Base-by-base conservation (phyloP, 495 filamentous ascomycete genomes). In the Hypoxylon perforatum region DNA sequence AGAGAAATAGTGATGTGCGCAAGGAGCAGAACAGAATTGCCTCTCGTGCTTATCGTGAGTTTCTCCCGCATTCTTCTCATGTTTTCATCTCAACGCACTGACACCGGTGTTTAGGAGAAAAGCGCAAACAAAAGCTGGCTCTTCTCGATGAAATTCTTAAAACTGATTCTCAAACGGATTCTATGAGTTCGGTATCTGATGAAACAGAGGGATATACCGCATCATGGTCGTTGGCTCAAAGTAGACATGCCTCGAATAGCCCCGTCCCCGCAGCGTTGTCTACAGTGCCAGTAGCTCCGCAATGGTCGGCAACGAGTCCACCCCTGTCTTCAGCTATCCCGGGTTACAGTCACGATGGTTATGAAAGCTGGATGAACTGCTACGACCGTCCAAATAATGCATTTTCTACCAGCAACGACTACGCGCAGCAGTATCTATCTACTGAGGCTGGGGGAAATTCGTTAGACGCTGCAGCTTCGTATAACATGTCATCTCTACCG, bases 11-110 rank as follows among this genome's bases (percentile, higher is more conserved):
- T 39, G 69, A 74, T 22, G 61, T 73, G 11, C 66, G 74, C 9
- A 76, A 74, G 48, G 74, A 76, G 46, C 74, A 76, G 48, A 76
- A 76, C 21, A 64, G 74, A 54, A 72, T 74, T 41, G 74, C 74
- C 14, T 76, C 74, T 46, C 71, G 74, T 48, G 70, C 72, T 17
- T 76, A 76, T 68, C 64, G 74, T 76, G 61, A 48, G 74, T 67
- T 57, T 23, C 25, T 15, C 46, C 41, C n/a, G 15, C 52, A 33
- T 14, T 14, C 18, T 15, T 23, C 42, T 54, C n/a, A 33, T 30
- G 21, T 56, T 23, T 18, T 38, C 23, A 21, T n/a, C 15, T 39
- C 14, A 22, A 25, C 12, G 22, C 48, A 50, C 73, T 75, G 54
- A 75, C 61, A 25, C 50, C 23, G 61, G 15, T 2, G 10, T 0